Conservation (phyloP, 345 rosid species). For the Sisymbrium irio region DNA sequence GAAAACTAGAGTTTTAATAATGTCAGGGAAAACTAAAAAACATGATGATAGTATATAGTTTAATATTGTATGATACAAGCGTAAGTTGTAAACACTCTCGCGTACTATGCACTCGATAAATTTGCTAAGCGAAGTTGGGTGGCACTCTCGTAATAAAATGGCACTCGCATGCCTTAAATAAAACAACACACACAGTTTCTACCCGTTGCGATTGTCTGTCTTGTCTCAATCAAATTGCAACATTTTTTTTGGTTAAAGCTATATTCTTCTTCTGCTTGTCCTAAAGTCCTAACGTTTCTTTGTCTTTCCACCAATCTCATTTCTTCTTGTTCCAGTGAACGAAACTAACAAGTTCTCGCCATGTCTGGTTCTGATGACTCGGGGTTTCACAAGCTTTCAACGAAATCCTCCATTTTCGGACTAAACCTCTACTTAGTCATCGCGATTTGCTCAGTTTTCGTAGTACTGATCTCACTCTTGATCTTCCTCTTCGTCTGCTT, state of each 20-base stretch:
- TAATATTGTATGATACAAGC: background rate
- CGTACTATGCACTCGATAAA: background rate
- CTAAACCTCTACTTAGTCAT: slow-evolving; percentile 59
- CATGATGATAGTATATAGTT: no score
- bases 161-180: background rate
- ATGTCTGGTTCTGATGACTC: slow-evolving; percentile 57
- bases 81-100: background rate
- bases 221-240: slow-evolving; percentile 24
- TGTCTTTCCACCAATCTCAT: no score
- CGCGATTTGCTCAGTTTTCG: slow-evolving; percentile 42
- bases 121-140: background rate
- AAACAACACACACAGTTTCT: background rate
- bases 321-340: background rate
- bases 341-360: background rate
- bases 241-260: slow-evolving; percentile 18
- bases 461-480: slow-evolving; percentile 39
- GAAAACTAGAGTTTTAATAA: background rate
- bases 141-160: slow-evolving; percentile 28
- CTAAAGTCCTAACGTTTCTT: slow-evolving; percentile 17
- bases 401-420: slow-evolving; percentile 48
- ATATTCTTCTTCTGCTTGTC: background rate
- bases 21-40: background rate
- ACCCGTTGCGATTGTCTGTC: slow-evolving; percentile 35
- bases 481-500: slow-evolving; percentile 57
- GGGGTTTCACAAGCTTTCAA: slow-evolving; percentile 34